phyloP scores from a whole-genome alignment of 495 filamentous ascomycete genomes.

The Tuber brumale region DNA sequence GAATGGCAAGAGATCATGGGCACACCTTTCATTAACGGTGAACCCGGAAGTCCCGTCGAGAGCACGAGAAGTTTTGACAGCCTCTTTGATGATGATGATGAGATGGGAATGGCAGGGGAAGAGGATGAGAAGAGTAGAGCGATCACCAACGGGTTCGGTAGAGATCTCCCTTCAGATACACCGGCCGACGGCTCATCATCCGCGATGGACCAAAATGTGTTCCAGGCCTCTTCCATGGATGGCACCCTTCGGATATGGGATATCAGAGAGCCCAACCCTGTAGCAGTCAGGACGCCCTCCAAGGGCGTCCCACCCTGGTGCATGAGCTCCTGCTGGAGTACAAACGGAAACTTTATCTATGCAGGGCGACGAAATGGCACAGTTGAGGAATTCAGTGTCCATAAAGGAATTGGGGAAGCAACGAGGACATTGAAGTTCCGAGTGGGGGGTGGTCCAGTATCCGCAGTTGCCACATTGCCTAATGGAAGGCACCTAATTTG shows the following conservation, averaged over 20 bases:
- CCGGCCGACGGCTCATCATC: slow-evolving; percentile 9
- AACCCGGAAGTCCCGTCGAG: slow-evolving; percentile 37
- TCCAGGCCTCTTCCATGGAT: slow-evolving; percentile 80
- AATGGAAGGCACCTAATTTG: slow-evolving; percentile 91
- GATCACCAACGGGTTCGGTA: slow-evolving; percentile 54
- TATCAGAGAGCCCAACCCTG: slow-evolving; percentile 62
- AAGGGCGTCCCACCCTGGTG: slow-evolving; percentile 83
- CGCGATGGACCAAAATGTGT: slow-evolving; percentile 51
- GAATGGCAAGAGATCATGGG: slow-evolving; percentile 31
- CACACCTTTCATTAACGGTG: slow-evolving; percentile 28
- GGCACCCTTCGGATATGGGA: slow-evolving; percentile 91
- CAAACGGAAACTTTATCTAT: slow-evolving; percentile 92
- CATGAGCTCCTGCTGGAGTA: slow-evolving; percentile 96
- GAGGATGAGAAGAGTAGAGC: slow-evolving; percentile 80
- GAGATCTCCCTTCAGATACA: slow-evolving; percentile 4
- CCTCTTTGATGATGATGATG: slow-evolving; percentile 63
- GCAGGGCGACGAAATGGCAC: slow-evolving; percentile 87
- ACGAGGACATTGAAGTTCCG: slow-evolving; percentile 83
- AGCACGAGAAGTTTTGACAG: slow-evolving; percentile 27
- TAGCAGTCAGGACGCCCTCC: too few species aligned
- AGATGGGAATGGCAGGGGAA: slow-evolving; percentile 54
- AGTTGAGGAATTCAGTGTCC: slow-evolving; percentile 87
- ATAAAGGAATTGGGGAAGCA: slow-evolving; percentile 66
- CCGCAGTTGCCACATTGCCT: slow-evolving; percentile 77
- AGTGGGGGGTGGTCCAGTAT: slow-evolving; percentile 79